Conservation (phyloP, 2,329 filamentous ascomycete genomes). For the Claviceps paspali region DNA sequence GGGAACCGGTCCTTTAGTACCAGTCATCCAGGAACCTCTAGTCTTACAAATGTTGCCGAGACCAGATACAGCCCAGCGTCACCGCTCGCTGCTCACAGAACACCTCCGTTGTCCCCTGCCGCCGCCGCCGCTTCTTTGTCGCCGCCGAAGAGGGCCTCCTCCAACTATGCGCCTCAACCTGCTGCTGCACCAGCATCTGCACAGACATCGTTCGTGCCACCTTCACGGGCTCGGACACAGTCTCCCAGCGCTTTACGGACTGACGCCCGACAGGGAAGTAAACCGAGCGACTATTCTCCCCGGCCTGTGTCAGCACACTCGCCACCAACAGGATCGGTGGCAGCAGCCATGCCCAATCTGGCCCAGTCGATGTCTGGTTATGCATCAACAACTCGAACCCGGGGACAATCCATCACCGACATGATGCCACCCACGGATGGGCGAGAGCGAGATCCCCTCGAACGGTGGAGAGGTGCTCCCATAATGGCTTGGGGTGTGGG, state of each 20-base stretch:
- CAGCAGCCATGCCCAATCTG: constrained; percentile 14
- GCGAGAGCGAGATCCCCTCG: constrained; percentile 57
- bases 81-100: constrained; percentile 23
- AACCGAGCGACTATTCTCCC: constrained; percentile 27
- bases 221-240: constrained; percentile 45
- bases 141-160: constrained; percentile 37
- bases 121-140: constrained; percentile 29
- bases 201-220: constrained; percentile 30
- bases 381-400: constrained; percentile 23
- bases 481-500: constrained; percentile 81
- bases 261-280: constrained; percentile 12
- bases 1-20: constrained; percentile 13
- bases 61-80: constrained; percentile 24
- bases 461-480: constrained; percentile 83
- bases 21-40: constrained; percentile 8
- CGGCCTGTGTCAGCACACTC: constrained; percentile 40
- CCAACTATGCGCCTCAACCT: constrained; percentile 34
- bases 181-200: constrained; percentile 17
- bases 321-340: constrained; percentile 9
- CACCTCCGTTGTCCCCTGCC: constrained; percentile 29
- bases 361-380: constrained; percentile 11
- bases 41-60: constrained; percentile 14
- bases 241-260: constrained; percentile 38
- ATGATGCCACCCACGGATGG: constrained; percentile 50
- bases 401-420: constrained; percentile 39